Percentiles rank a stretch among this genome's conserved stretches.
phyloP scores from a whole-genome alignment of 257 asterid genomes.

The Ilex asprella region DNA sequence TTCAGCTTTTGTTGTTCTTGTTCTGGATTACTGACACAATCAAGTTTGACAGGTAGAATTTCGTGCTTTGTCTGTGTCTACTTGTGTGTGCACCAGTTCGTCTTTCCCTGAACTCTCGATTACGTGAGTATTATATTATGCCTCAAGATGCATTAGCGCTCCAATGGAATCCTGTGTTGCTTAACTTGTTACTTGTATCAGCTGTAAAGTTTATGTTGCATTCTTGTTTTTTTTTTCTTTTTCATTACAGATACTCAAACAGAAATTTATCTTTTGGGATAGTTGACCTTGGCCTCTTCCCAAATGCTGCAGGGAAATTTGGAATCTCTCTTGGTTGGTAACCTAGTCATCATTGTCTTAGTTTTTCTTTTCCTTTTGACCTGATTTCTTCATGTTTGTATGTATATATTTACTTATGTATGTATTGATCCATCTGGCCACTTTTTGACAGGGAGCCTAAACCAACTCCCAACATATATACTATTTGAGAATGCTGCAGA shows the following conservation, averaged over 20 bases:
- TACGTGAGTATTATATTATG: constrained; percentile 46
- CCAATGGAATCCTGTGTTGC: neutral
- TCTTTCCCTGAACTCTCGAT: constrained; percentile 87
- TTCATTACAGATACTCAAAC: constrained; percentile 64
- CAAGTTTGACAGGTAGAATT: constrained; percentile 73
- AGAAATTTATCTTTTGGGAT: constrained; percentile 71
- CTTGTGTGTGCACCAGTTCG: constrained; percentile 71
- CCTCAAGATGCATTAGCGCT: neutral
- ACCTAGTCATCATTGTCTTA: constrained; percentile 2
- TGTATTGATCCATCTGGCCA: constrained; percentile 20
- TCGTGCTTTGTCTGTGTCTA: constrained; percentile 58
- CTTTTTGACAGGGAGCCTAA: constrained; percentile 48
- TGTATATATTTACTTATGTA: constrained; percentile 2
- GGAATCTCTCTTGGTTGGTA: constrained; percentile 69
- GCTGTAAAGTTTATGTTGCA: constrained; percentile 3
- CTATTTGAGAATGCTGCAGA: constrained; percentile 65
- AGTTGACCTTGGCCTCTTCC: constrained; percentile 95
- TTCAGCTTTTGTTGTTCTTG: neutral
- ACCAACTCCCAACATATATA: constrained; percentile 69
- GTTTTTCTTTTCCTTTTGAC: constrained; percentile 5
- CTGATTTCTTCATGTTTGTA: constrained; percentile 6
- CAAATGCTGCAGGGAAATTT: constrained; percentile 90
- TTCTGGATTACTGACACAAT: constrained; percentile 1
- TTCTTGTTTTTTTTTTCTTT: constrained; percentile 20
- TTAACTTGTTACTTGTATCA: neutral